Evolutionary conservation across 2,329 filamentous ascomycete genomes (phyloP), one percentile per base, ranked within the genome.

Genomic region (Magnaporthiopsis incrustans): DNA sequence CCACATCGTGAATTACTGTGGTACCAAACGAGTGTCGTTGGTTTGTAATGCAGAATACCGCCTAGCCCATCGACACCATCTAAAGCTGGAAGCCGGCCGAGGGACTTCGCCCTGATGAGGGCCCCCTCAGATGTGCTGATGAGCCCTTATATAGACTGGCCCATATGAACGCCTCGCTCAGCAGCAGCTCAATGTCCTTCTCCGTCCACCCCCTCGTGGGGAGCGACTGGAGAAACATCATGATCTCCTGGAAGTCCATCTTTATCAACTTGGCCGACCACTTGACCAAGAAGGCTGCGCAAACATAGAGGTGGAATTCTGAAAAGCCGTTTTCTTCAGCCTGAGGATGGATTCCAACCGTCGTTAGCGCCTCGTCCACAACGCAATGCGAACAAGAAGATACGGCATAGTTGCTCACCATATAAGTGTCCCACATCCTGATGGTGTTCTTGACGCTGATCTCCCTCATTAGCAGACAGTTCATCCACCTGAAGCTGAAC

Each of bases 401-500:
- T 50, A n/a, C 22, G 64, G 64, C 35, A 22, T 33, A 60, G 18
- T 7, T 62, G 77, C 87, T 74, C 80, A 97, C 94, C 79, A 99
- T 85, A 78, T 99, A 99, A 32, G 95, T 99, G 76, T 99, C 95
- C 95, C 95, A 99, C 95, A 99, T 99, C 70, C 95, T 85, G 68
- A 99, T 96, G 0, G 92, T 97, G 74, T 97, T 98, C 75, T 89
- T 91, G 65, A 99, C 94, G 73, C 90, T 97, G 68, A 99, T 90
- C 78, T 99, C 95, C 67, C 95, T 86, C 95, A 99, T 99, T 68
- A 99, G 81, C 63, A 99, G 85, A 75, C 95, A 99, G 72, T 99
- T 99, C 95, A 99, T 99, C 95, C 95, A 99, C 64, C 95, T 85
- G 75, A 99, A 99, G 76, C 92, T 97, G 77, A 99, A 99, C 73